Evolutionary conservation across 768 basidiomycete genomes (phyloP).

Genomic region (Symmetrospora coprosmae): DNA sequence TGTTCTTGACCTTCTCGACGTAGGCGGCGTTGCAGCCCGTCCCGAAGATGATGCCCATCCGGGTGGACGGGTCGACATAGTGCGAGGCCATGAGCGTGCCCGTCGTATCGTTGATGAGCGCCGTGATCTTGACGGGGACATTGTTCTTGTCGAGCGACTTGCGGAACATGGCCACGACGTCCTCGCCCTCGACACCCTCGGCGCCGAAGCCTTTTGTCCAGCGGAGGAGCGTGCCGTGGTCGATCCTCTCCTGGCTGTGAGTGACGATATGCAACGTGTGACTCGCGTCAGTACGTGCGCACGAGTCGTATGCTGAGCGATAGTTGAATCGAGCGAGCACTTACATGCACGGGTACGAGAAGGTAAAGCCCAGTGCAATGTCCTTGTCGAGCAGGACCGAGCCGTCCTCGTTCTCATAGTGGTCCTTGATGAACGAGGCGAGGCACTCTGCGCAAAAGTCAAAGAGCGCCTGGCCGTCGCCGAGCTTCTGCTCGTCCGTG

Average conservation of each 20-base stretch:
- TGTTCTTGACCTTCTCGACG: conserved; percentile 74
- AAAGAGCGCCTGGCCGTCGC: conserved; percentile 77
- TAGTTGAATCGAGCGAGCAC: conserved; percentile 35
- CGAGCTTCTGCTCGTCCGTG: conserved; percentile 94
- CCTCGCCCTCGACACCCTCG: conserved; percentile 72
- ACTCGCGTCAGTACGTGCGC: neutral
- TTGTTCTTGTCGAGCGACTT: conserved; percentile 59
- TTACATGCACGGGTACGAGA: conserved; percentile 88
- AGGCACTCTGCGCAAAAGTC: conserved; percentile 95
- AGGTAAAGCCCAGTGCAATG: conserved; percentile 89
- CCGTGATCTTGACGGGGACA: conserved; percentile 67
- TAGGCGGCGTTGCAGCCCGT: conserved; percentile 47
- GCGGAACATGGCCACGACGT: conserved; percentile 87
- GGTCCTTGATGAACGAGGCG: conserved; percentile 69
- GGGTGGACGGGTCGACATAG: conserved; percentile 80
- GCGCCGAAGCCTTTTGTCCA: conserved; percentile 99
- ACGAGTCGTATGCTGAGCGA: neutral
- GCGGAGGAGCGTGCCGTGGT: conserved; percentile 82
- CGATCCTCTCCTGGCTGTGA: conserved; percentile 73
- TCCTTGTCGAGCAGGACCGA: conserved; percentile 39
- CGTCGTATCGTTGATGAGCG: conserved; percentile 94
- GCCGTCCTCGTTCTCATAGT: conserved; percentile 43
- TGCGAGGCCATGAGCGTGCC: conserved; percentile 93
- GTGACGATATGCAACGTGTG: too few relatives aligned
- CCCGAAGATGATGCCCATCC: conserved; percentile 91